These are phyloP conservation scores for Boletellus emodensis DNA, from an alignment of 768 basidiomycete genomes.

Conservation along the genomic window DNA sequence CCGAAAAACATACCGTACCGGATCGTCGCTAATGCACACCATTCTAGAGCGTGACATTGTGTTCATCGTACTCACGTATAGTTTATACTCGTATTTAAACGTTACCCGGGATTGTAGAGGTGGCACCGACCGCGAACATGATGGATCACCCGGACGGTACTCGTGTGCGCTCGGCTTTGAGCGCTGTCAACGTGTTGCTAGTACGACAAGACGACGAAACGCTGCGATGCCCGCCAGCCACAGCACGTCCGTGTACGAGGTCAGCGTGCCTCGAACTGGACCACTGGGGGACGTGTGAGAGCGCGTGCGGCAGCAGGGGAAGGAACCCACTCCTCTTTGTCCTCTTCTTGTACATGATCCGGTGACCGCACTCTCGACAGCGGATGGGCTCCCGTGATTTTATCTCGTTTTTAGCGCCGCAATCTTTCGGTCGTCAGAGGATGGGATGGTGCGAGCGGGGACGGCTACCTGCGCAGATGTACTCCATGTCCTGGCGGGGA, in stretches of 20 bases:
- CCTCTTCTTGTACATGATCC: constrained; percentile 98
- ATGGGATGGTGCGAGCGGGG: constrained; percentile 1
- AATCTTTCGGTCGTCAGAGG: constrained; percentile 51
- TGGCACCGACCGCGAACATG: no score
- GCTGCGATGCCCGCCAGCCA: background rate
- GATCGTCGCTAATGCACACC: background rate
- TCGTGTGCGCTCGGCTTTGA: no score
- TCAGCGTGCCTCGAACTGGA: constrained; percentile 33
- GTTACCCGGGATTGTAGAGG: background rate
- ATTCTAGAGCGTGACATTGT: constrained; percentile 3
- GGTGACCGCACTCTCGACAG: constrained; percentile 94
- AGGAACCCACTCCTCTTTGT: constrained; percentile 77
- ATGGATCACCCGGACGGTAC: no score
- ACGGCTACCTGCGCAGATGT: constrained; percentile 74
- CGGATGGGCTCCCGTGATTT: constrained; percentile 89
- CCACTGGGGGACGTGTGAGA: constrained; percentile 22
- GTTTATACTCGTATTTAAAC: constrained; percentile 18
- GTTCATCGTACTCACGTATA: constrained; percentile 18
- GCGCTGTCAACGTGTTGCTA: no score
- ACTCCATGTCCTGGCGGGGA: constrained; percentile 70
- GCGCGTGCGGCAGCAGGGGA: background rate
- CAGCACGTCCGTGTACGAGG: no score
- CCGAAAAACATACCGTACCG: background rate
- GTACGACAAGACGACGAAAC: background rate
- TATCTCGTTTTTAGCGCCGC: constrained; percentile 89